These are phyloP conservation scores for Bipolaris victoriae DNA, from an alignment of 2,329 filamentous ascomycete species.

Conservation along the genomic window DNA sequence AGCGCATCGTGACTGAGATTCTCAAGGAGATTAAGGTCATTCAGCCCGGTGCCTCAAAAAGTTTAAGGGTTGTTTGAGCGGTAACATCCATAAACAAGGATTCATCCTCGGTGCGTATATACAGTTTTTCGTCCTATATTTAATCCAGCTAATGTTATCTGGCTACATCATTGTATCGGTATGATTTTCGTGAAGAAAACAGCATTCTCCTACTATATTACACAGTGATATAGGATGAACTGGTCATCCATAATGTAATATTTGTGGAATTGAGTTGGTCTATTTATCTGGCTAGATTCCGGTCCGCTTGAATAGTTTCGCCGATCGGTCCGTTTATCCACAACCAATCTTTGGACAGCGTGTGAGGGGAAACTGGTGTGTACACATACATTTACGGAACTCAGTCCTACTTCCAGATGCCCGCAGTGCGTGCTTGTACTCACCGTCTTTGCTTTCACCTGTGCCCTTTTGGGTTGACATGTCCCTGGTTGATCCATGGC, in stretches of 20 bases:
- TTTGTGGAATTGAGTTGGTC: neutral
- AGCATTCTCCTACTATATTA: neutral
- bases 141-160: neutral
- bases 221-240: neutral
- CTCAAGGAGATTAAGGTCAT: constrained; percentile 43
- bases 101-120: neutral
- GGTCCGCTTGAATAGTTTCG: neutral
- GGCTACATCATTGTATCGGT: neutral
- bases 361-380: too few species aligned
- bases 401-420: neutral
- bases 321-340: neutral
- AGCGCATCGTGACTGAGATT: constrained; percentile 46
- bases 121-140: neutral
- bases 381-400: too few species aligned
- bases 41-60: constrained; percentile 23
- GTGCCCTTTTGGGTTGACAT: neutral
- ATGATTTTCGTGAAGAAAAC: neutral
- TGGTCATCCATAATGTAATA: neutral
- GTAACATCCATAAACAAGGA: neutral
- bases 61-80: neutral
- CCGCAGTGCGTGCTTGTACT: too few species aligned
- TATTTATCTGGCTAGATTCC: neutral
- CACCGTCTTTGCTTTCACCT: neutral
- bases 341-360: neutral
- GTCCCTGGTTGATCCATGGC: neutral